Evolutionary conservation across 768 basidiomycete genomes (phyloP).

Genomic region (Erythrobasidium yunnanense): DNA sequence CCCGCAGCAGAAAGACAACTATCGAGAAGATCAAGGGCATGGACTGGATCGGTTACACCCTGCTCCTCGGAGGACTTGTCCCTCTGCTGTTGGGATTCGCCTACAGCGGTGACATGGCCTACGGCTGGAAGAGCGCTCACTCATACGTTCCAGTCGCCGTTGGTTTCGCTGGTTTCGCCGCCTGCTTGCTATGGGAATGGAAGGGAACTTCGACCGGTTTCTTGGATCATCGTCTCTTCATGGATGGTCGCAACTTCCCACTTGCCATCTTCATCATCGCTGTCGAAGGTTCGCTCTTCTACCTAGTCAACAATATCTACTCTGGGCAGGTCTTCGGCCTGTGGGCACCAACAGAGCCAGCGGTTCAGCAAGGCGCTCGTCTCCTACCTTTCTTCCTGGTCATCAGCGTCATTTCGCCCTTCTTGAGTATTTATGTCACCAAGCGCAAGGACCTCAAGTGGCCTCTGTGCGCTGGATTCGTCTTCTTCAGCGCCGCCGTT

Average conservation of each 20-base stretch:
- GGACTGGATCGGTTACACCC: background rate
- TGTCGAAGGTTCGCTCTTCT: background rate
- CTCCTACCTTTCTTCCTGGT: background rate
- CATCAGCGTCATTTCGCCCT: background rate
- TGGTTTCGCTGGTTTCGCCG: background rate
- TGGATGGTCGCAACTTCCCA: background rate
- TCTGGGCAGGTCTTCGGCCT: background rate
- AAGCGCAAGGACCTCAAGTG: background rate
- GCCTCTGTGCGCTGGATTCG: background rate
- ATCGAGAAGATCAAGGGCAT: no score
- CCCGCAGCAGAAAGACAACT: no score
- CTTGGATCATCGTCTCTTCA: background rate
- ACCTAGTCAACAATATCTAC: background rate
- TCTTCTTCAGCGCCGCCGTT: background rate
- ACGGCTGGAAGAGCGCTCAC: background rate
- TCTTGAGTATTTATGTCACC: background rate
- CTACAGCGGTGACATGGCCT: background rate
- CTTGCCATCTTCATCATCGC: background rate
- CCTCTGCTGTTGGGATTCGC: background rate
- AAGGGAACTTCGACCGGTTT: background rate
- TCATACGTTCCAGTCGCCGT: background rate
- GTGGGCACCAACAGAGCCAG: background rate
- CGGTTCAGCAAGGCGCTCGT: background rate
- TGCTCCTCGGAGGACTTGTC: background rate
- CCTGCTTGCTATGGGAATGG: background rate